phyloP scores from a whole-genome alignment of 1,284 basidiomycete species.

The Trichosporon sp. region DNA sequence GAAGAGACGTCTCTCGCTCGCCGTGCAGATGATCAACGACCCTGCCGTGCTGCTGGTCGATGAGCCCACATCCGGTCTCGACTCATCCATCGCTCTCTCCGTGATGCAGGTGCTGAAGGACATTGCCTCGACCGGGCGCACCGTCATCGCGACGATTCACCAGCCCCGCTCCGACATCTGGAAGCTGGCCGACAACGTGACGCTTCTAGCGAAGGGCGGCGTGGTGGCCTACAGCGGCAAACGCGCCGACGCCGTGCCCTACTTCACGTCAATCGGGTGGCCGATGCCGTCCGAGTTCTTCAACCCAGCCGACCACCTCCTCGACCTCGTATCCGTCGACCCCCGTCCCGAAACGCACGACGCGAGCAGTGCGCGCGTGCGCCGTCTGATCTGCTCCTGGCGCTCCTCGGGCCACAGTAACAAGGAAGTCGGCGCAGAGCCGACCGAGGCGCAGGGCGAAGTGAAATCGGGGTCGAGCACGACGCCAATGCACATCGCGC shows the following conservation, averaged over 20 bases:
- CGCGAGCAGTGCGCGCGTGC: conserved; percentile 35
- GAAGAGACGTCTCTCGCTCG: conserved; percentile 62
- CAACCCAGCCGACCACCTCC: conserved; percentile 57
- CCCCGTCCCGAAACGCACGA: conserved; percentile 39
- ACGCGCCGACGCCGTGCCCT: conserved; percentile 45
- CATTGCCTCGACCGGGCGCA: conserved; percentile 61
- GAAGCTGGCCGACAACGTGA: conserved; percentile 59
- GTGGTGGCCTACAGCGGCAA: conserved; percentile 51
- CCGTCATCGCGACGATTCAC: conserved; percentile 62
- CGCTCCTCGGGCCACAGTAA: background rate
- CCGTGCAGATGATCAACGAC: conserved; percentile 61
- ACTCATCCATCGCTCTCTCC: conserved; percentile 60
- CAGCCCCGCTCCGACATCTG: conserved; percentile 62
- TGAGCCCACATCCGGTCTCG: conserved; percentile 60
- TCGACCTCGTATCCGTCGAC: conserved; percentile 57
- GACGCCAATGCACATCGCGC: conserved; percentile 52
- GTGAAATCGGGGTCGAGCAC: conserved; percentile 36
- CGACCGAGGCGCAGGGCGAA: background rate
- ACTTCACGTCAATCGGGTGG: conserved; percentile 51
- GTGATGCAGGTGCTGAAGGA: conserved; percentile 58
- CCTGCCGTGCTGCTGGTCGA: conserved; percentile 60
- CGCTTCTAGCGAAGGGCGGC: conserved; percentile 62
- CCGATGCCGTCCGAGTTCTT: conserved; percentile 54
- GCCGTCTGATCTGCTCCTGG: conserved; percentile 35
- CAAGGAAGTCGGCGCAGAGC: conserved; percentile 31